Percentiles rank a stretch among this genome's conserved stretches.
Conservation (phyloP, 345 rosid species). For the Eucalyptus fibrosa region DNA sequence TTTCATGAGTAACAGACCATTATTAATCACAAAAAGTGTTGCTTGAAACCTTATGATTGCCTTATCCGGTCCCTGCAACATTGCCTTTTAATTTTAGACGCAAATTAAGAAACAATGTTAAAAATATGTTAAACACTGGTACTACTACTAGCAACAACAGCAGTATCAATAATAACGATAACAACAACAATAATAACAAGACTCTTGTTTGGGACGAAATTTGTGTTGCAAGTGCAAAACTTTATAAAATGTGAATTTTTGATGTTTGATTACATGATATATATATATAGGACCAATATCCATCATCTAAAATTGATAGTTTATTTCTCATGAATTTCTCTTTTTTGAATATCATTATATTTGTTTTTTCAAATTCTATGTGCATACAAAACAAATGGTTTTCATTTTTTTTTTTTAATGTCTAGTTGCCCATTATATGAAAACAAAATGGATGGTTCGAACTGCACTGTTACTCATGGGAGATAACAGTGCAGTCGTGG, state of each 20-base stretch:
- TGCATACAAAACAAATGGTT: background rate
- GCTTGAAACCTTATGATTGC: background rate
- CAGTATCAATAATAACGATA: fast-evolving
- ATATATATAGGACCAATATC: background rate
- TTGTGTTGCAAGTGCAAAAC: background rate
- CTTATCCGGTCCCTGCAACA: background rate
- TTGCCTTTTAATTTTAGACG: background rate
- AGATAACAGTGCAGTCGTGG: background rate
- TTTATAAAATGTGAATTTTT: background rate
- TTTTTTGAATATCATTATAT: background rate
- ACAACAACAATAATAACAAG: background rate
- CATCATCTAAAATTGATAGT: background rate
- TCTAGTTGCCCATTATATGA: background rate
- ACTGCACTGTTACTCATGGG: too few species aligned
- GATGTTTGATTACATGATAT: background rate
- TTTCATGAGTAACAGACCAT: background rate
- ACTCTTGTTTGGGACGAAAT: background rate
- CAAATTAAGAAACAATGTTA: background rate
- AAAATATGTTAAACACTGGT: background rate
- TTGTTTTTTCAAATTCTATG: background rate
- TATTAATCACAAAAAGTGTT: background rate
- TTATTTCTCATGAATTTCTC: background rate
- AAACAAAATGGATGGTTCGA: background rate
- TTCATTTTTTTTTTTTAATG: background rate
- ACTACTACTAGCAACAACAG: fast-evolving